Conservation (phyloP, 2,329 filamentous ascomycete genomes). For the Colletotrichum simmondsii region DNA sequence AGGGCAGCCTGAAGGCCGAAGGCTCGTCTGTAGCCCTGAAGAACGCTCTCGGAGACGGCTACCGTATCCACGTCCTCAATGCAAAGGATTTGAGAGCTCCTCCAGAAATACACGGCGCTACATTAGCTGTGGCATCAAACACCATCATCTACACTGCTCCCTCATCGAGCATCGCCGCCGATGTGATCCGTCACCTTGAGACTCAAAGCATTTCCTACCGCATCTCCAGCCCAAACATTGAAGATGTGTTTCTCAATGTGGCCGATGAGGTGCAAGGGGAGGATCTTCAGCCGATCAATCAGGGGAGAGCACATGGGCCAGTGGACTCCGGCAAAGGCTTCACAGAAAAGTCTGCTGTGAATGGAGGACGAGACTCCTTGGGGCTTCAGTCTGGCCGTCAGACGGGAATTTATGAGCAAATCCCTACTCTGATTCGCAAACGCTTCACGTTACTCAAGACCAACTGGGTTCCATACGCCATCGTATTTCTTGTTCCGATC, state of each 20-base stretch:
- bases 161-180: constrained; percentile 75
- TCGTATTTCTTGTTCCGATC: constrained; percentile 82
- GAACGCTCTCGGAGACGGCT: constrained; percentile 66
- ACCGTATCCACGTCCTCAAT: constrained; percentile 43
- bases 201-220: constrained; percentile 79
- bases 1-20: constrained; percentile 72
- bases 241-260: constrained; percentile 90
- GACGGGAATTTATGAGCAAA: constrained; percentile 77
- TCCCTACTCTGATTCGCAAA: constrained; percentile 80
- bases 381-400: constrained; percentile 75
- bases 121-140: constrained; percentile 72
- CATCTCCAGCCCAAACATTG: constrained; percentile 88
- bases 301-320: background rate
- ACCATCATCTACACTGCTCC: constrained; percentile 79
- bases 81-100: constrained; percentile 58
- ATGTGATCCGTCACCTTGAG: constrained; percentile 78
- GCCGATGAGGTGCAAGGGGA: constrained; percentile 78
- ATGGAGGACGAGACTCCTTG: constrained; percentile 40
- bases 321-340: constrained; percentile 1
- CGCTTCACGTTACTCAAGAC: constrained; percentile 79
- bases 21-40: constrained; percentile 78
- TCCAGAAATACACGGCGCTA: constrained; percentile 64
- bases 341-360: constrained; percentile 41
- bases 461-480: constrained; percentile 81
- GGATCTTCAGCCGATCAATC: background rate